These are phyloP conservation scores for Purpureocillium takamizusanense DNA, from an alignment of 2,329 filamentous ascomycete species.

Conservation along the genomic window DNA sequence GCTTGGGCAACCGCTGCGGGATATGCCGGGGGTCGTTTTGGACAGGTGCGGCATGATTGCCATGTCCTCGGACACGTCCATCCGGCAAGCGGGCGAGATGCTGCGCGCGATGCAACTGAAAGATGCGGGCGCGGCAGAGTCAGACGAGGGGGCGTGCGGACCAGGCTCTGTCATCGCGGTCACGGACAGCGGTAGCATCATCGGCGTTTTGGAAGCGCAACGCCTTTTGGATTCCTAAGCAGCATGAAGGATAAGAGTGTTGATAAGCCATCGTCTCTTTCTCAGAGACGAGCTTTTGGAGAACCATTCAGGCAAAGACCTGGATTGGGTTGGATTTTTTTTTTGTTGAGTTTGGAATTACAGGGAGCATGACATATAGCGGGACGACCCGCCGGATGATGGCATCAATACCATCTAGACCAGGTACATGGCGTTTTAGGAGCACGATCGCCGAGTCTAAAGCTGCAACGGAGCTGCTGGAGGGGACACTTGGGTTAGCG, in stretches of 20 bases:
- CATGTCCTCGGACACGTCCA: conserved; percentile 45
- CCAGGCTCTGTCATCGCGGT: conserved; percentile 18
- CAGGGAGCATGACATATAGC: no score
- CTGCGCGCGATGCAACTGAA: conserved; percentile 30
- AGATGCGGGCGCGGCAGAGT: conserved; percentile 12
- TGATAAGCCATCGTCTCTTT: no score
- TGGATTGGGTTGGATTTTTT: no score
- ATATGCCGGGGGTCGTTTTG: conserved; percentile 38
- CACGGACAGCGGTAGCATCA: conserved; percentile 17
- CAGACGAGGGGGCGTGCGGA: conserved; percentile 11
- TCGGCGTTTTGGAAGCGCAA: conserved; percentile 9
- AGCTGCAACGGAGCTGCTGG: no score
- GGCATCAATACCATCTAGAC: no score
- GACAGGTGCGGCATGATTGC: conserved; percentile 48
- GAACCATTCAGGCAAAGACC: no score
- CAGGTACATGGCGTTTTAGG: no score
- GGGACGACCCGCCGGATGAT: no score
- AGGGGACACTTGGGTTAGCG: no score
- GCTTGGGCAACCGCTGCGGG: conserved; percentile 31
- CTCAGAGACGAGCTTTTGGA: not conserved
- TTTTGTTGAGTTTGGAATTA: no score
- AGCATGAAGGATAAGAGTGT: not conserved
- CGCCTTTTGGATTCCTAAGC: conserved; percentile 1
- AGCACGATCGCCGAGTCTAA: no score
- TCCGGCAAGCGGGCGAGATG: conserved; percentile 45